These are phyloP conservation scores for Boletus pseudopeckii DNA, from an alignment of 768 basidiomycete species.

Conservation along the genomic window DNA sequence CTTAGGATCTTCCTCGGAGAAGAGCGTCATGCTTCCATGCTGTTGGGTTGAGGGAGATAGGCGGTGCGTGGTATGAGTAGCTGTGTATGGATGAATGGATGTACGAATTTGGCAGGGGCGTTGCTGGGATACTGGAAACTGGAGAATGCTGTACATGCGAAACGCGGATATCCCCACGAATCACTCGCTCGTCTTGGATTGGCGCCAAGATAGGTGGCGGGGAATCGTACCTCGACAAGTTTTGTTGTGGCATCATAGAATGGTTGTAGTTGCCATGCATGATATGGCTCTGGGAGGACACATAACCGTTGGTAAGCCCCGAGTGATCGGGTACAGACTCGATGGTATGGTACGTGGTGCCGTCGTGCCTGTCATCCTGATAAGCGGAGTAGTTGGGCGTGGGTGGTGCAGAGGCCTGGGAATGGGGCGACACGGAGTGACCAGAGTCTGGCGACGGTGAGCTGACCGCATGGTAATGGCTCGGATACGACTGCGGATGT, in stretches of 20 bases:
- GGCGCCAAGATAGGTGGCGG: conserved; percentile 57
- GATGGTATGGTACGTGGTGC: conserved; percentile 37
- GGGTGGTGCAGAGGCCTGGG: conserved; percentile 30
- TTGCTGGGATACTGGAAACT: conserved; percentile 30
- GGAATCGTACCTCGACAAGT: conserved; percentile 40
- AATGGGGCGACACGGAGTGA: conserved; percentile 42
- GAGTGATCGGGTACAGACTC: conserved; percentile 32
- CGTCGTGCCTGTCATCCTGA: conserved; percentile 41
- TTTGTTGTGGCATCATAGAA: conserved; percentile 21
- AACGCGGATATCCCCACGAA: conserved; percentile 29
- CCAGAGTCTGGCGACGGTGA: conserved; percentile 52
- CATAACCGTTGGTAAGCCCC: conserved; percentile 31
- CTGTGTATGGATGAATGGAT: conserved; percentile 40
- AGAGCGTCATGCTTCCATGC: conserved; percentile 47
- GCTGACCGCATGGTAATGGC: conserved; percentile 33
- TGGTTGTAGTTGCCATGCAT: conserved; percentile 25
- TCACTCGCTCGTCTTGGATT: conserved; percentile 42
- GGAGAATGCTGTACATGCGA: conserved; percentile 32
- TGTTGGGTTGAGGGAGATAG: conserved; percentile 35
- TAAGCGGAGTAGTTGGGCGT: conserved; percentile 43
- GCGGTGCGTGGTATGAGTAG: conserved; percentile 41
- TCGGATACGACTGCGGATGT: conserved; percentile 47
- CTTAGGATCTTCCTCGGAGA: conserved; percentile 35
- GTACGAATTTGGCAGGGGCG: conserved; percentile 35
- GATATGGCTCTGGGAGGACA: conserved; percentile 29